phyloP scores from a whole-genome alignment of 129 eudicot species.

The Flaveria bidentis region DNA sequence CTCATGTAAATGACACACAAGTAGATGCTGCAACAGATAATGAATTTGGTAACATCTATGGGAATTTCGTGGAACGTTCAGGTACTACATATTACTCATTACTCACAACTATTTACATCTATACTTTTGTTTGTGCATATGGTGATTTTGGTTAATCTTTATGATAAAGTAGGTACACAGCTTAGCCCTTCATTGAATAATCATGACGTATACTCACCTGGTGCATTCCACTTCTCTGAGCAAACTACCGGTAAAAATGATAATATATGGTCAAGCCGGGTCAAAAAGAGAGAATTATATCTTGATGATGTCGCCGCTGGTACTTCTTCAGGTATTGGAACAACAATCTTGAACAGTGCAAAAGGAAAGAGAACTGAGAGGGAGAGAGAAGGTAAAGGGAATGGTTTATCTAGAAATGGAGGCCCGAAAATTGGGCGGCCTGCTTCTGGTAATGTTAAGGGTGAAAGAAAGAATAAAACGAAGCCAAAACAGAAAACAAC shows the following conservation, averaged over 20 bases:
- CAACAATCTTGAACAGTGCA: slow-evolving; percentile 56
- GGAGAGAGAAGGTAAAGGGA: slow-evolving; percentile 77
- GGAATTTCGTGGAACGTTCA: slow-evolving; percentile 57
- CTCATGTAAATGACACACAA: slow-evolving; percentile 49
- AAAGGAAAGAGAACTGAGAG: slow-evolving; percentile 90
- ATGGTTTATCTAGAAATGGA: slow-evolving; percentile 49
- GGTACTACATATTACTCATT: slow-evolving; percentile 33
- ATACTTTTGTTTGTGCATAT: slow-evolving; percentile 19
- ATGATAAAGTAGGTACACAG: slow-evolving; percentile 47
- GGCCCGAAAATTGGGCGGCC: slow-evolving; percentile 63
- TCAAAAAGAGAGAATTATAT: slow-evolving; percentile 59
- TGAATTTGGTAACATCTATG: slow-evolving; percentile 48
- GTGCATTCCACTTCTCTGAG: slow-evolving; percentile 41
- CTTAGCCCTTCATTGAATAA: slow-evolving; percentile 63
- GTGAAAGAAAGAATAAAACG: slow-evolving; percentile 73
- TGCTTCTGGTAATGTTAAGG: slow-evolving; percentile 56
- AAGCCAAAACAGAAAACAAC: slow-evolving; percentile 75
- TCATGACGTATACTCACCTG: slow-evolving; percentile 48
- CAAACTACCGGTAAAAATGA: slow-evolving; percentile 55
- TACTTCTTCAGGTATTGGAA: slow-evolving; percentile 48
- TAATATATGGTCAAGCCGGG: slow-evolving; percentile 64
- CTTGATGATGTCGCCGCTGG: slow-evolving; percentile 77
- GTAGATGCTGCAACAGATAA: slow-evolving; percentile 41
- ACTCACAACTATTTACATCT: neutral
- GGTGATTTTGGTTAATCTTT: slow-evolving; percentile 25